Conservation (phyloP, 106 monocot species). For the Apostasia shenzhenica region DNA sequence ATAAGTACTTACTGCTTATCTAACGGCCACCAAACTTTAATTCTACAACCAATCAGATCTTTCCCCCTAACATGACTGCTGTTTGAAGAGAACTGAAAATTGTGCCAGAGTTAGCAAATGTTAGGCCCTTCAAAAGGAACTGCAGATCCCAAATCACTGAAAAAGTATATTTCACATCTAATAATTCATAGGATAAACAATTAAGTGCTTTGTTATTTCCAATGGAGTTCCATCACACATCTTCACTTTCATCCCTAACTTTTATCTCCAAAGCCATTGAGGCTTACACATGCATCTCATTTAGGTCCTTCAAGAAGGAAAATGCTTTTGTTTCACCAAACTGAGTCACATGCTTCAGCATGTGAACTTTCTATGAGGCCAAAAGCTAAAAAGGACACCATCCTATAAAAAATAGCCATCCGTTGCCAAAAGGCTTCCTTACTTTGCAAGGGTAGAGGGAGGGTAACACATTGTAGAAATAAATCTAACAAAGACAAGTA, state of each 20-base stretch:
- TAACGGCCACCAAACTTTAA: slow-evolving; percentile 98
- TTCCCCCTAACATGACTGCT: slow-evolving; percentile 11
- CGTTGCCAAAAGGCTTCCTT: too few relatives aligned
- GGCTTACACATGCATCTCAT: too few relatives aligned
- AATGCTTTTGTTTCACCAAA: too few relatives aligned
- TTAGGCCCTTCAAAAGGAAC: neutral
- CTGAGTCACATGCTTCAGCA: too few relatives aligned
- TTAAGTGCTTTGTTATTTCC: neutral
- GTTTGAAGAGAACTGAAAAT: slow-evolving; percentile 58
- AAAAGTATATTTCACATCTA: neutral
- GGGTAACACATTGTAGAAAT: too few relatives aligned
- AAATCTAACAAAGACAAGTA: too few relatives aligned
- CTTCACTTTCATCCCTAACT: neutral
- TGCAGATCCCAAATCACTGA: neutral
- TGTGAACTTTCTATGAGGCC: too few relatives aligned
- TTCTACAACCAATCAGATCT: slow-evolving; percentile 67
- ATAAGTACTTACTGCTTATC: slow-evolving; percentile 64
- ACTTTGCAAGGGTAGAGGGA: too few relatives aligned
- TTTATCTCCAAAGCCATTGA: too few relatives aligned
- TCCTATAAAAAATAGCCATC: too few relatives aligned
- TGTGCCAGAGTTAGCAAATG: neutral
- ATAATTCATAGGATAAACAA: neutral
- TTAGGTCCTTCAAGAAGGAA: too few relatives aligned
- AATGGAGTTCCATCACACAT: neutral
- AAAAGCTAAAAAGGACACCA: too few relatives aligned